Conservation (phyloP, 371 early-diverging fungal species). For the Batrachochytrium dendrobatidis region DNA sequence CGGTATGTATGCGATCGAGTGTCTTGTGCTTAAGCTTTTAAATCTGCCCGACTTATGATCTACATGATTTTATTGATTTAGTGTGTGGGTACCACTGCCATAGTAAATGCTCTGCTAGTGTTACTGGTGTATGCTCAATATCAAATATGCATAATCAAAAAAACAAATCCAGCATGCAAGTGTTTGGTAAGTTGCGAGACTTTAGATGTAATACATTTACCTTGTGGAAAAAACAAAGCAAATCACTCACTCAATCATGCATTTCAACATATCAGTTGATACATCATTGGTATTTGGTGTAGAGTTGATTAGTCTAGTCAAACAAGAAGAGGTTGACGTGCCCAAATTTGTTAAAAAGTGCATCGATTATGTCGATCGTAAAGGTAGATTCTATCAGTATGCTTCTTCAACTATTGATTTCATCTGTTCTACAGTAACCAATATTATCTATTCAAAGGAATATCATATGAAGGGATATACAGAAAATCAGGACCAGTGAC, state of each 20-base stretch:
- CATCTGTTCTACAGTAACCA: not conserved
- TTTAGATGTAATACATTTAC: too few species aligned
- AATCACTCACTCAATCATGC: too few species aligned
- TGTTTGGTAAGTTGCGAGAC: too few species aligned
- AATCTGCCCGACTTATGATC: not conserved
- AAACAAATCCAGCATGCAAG: constrained; percentile 1
- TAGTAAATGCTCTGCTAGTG: constrained; percentile 41
- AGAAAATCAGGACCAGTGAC: constrained; percentile 84
- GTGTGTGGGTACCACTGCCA: constrained; percentile 57
- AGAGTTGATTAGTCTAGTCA: constrained; percentile 44
- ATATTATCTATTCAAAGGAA: constrained; percentile 37
- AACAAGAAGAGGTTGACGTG: constrained; percentile 40
- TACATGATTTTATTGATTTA: constrained; percentile 4
- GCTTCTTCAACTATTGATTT: not conserved
- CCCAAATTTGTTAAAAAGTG: constrained; percentile 73
- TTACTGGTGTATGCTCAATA: constrained; percentile 27
- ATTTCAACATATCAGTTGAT: too few species aligned
- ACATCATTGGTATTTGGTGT: constrained; percentile 54
- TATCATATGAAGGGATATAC: constrained; percentile 87
- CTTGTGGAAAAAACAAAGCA: too few species aligned
- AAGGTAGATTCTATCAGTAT: constrained; percentile 11
- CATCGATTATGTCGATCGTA: constrained; percentile 66
- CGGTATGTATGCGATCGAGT: constrained; percentile 13
- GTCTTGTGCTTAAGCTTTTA: not conserved
- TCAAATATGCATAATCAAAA: not conserved